phyloP scores from a whole-genome alignment of 805 yeast genomes.

The Metschnikowia dekortorum region DNA sequence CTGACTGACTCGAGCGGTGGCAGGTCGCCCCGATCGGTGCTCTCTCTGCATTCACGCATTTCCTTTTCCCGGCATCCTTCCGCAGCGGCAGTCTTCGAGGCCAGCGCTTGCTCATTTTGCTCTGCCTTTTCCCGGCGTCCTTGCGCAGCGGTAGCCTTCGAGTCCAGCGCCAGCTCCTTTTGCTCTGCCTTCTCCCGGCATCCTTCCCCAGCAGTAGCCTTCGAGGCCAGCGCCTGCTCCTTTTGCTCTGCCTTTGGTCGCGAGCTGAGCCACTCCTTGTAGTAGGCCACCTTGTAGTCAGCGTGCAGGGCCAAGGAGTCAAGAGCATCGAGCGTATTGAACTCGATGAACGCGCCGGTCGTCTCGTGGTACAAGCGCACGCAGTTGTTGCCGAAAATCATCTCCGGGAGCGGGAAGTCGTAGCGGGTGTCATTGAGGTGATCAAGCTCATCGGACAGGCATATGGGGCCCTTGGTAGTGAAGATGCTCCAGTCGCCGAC shows the following conservation, averaged over 20 bases:
- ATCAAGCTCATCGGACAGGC: slow-evolving; percentile 71
- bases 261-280: slow-evolving; percentile 69
- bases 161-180: too few species aligned
- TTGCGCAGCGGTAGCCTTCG: too few species aligned
- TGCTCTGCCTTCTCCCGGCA: neutral
- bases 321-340: slow-evolving; percentile 73
- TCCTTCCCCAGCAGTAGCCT: neutral
- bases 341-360: slow-evolving; percentile 46
- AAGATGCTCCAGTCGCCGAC: slow-evolving; percentile 72
- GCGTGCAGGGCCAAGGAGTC: slow-evolving; percentile 34
- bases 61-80: neutral
- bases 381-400: slow-evolving; percentile 88
- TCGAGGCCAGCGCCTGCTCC: neutral
- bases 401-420: slow-evolving; percentile 88
- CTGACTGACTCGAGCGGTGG: slow-evolving; percentile 55
- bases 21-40: neutral
- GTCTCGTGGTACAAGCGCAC: slow-evolving; percentile 47
- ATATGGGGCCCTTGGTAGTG: slow-evolving; percentile 71
- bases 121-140: neutral
- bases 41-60: neutral
- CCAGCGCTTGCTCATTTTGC: too few species aligned
- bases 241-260: slow-evolving; percentile 19
- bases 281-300: slow-evolving; percentile 66
- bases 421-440: slow-evolving; percentile 52
- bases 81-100: too few species aligned